Base-by-base conservation (phyloP, 2,329 filamentous ascomycete species). In the Alternaria brassicicola region DNA sequence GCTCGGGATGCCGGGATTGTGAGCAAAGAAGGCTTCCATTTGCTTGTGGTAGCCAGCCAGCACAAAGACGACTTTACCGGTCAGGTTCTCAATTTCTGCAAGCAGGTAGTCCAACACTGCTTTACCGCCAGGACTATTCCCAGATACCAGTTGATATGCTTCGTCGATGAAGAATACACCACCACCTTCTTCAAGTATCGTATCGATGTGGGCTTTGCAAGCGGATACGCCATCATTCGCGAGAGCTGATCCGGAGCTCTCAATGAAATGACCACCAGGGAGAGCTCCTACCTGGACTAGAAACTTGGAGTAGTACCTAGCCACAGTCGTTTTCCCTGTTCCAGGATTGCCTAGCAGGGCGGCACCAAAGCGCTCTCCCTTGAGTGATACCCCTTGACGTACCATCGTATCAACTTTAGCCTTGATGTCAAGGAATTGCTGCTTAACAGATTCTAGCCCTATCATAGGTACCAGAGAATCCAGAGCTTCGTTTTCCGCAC, bases 121-220 rank as follows among this genome's bases (percentile, higher is more conserved):
- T 0, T 76, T 79, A 0, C 90, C 89, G 0, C 84, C 85, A 2
- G 71, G 66, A 21, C 78, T 89, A 54, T 85, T 84, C 0, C 84
- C 84, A 1, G 85, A 85, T 0, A 86, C 82, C 0, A 94, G 79
- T 62, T 93, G 90, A 67, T 94, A 93, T 0, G 90, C 89, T 72
- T 94, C 90, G 59, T 94, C 91, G 21, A 94, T 88, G 68, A 94
- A 93, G 1, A 92, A 68, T 0, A 88, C 88, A 0, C 91, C 91
- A 0, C 90, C 90, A 0, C 85, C 87, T 0, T 75, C 63, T 26
- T 86, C 79, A 4, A 86, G 72, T 0, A 93, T 80, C 0, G 79
- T 65, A 2, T 88, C 80, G 6, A 91, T 76, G 0, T 87, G 74
- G 12, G 82, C 81, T 66, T 89, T 82, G 61, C 83, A 86, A 0